Evolutionary conservation across 257 asterid genomes (phyloP).

Genomic region (Mitragyna speciosa): DNA sequence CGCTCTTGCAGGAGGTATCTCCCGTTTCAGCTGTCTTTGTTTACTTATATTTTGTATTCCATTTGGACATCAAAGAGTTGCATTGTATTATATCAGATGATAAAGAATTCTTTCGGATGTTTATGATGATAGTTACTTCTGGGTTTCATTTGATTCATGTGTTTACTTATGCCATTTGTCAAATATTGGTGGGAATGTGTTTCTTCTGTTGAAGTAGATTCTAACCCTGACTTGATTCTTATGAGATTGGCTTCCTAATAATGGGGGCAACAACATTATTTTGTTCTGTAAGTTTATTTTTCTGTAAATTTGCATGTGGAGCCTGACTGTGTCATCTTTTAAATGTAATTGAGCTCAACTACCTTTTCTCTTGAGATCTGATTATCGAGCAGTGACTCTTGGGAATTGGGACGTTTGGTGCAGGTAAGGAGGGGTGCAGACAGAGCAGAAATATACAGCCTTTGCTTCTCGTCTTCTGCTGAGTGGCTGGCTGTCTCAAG

Average conservation of each 20-base stretch:
- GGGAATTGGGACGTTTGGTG: conserved; percentile 21
- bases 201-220: neutral
- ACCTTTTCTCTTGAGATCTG: neutral
- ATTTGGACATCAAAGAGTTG: neutral
- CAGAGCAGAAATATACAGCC: conserved; percentile 88
- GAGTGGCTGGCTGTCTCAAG: conserved; percentile 97
- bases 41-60: neutral
- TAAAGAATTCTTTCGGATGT: neutral
- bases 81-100: too few relatives aligned
- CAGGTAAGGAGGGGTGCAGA: conserved; percentile 98
- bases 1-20: conserved; percentile 81
- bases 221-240: neutral
- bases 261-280: neutral
- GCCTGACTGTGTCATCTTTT: too few relatives aligned
- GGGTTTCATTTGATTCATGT: neutral
- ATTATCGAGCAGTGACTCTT: neutral
- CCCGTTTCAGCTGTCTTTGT: neutral
- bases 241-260: neutral
- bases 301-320: neutral
- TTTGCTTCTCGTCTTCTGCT: conserved; percentile 77
- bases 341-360: neutral
- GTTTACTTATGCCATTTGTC: neutral
- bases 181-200: neutral
- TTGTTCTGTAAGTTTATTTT: neutral
- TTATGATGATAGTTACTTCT: neutral